Evolutionary conservation across 805 yeast species (phyloP).

Genomic region (Lachancea sp.): DNA sequence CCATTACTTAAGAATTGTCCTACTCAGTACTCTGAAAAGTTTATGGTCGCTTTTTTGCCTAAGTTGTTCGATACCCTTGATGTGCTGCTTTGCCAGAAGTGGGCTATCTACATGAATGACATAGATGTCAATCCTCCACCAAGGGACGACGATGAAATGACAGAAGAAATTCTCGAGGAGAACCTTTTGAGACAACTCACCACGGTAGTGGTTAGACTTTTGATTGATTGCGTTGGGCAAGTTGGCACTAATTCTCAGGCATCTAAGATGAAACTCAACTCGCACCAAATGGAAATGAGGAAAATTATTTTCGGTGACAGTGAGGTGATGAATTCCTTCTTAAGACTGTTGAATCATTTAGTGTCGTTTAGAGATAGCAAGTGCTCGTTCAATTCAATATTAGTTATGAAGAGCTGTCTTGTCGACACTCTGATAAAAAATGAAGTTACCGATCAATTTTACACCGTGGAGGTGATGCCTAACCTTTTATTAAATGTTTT

Average conservation of each 20-base stretch:
- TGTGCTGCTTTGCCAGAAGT: constrained; percentile 60
- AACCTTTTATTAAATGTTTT: constrained; percentile 64
- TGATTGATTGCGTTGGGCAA: constrained; percentile 86
- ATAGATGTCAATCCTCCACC: constrained; percentile 44
- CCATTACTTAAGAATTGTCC: constrained; percentile 89
- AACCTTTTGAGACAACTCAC: constrained; percentile 89
- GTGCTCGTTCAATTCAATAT: constrained; percentile 84
- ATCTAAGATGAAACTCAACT: constrained; percentile 34
- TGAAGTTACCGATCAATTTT: constrained; percentile 64
- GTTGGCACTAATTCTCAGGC: constrained; percentile 41
- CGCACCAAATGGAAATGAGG: constrained; percentile 61
- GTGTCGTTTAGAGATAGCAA: constrained; percentile 82
- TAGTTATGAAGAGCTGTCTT: constrained; percentile 69
- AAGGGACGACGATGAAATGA: constrained; percentile 71
- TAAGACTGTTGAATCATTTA: constrained; percentile 67
- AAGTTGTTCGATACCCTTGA: constrained; percentile 68
- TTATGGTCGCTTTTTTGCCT: constrained; percentile 75
- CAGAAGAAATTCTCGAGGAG: constrained; percentile 98
- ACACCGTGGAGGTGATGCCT: constrained; percentile 49
- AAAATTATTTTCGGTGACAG: constrained; percentile 57
- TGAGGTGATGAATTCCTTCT: constrained; percentile 67
- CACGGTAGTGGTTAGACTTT: constrained; percentile 78
- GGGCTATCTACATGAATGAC: constrained; percentile 46
- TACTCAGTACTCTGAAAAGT: constrained; percentile 51
- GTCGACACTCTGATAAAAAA: constrained; percentile 62